phyloP scores from a whole-genome alignment of 2,329 filamentous ascomycete species.

The Monilinia fructigena region DNA sequence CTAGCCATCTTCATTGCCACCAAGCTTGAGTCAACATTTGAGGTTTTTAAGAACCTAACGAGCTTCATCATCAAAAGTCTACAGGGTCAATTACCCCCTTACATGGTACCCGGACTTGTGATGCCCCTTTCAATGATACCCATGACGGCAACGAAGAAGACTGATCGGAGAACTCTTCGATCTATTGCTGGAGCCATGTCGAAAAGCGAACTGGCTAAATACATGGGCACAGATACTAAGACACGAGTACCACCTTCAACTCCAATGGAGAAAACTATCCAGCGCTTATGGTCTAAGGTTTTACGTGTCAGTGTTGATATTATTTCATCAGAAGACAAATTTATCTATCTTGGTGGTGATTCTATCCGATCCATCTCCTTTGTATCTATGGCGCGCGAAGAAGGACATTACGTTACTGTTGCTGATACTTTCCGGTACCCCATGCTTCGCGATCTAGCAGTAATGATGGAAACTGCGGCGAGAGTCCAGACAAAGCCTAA shows the following conservation, averaged over 20 bases:
- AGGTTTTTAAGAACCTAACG: not conserved
- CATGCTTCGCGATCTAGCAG: not conserved
- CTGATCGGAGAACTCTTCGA: not conserved
- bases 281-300: constrained; percentile 20
- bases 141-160: not conserved
- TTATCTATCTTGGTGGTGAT: constrained; percentile 42
- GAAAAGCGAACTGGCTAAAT: not conserved
- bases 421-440: constrained; percentile 43
- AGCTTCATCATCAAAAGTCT: not conserved
- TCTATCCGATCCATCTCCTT: constrained; percentile 44
- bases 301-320: constrained; percentile 24
- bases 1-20: not conserved
- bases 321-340: constrained; percentile 38
- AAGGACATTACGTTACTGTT: constrained; percentile 42
- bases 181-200: constrained; percentile 8
- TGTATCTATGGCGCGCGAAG: constrained; percentile 41
- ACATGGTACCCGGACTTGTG: constrained; percentile 48
- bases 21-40: not conserved
- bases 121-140: constrained; percentile 45
- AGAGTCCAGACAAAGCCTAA: not conserved
- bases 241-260: not conserved
- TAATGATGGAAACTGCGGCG: not conserved
- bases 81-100: constrained; percentile 42
- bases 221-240: not conserved
- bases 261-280: constrained; percentile 19